Conservation (phyloP, 352 stramenopile genomes). For the Aphanomyces euteiches region DNA sequence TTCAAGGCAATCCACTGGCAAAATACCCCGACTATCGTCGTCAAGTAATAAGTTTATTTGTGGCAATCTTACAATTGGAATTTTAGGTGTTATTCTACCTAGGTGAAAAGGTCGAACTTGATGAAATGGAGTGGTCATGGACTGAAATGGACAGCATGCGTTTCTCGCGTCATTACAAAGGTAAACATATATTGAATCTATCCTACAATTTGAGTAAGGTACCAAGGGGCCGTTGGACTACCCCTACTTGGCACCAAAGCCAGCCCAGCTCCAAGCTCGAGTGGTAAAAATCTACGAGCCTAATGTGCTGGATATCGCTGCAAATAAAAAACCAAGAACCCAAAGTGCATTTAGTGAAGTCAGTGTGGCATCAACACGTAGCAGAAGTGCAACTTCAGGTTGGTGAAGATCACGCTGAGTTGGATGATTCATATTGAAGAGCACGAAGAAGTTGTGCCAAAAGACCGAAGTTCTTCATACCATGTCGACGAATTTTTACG, state of each 20-base stretch:
- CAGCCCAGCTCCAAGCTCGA: slow-evolving; percentile 10
- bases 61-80: neutral
- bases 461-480: slow-evolving; percentile 34
- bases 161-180: slow-evolving; percentile 41
- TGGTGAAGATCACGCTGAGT: neutral
- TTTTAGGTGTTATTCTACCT: slow-evolving; percentile 63
- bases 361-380: slow-evolving; percentile 24
- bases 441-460: neutral
- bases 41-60: slow-evolving; percentile 35
- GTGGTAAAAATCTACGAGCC: slow-evolving; percentile 30
- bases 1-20: slow-evolving; percentile 75
- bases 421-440: neutral
- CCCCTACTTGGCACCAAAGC: neutral
- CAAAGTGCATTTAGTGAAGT: slow-evolving; percentile 18
- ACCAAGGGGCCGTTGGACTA: neutral
- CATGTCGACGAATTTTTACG: slow-evolving; percentile 73
- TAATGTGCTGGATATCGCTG: slow-evolving; percentile 28
- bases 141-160: slow-evolving; percentile 73
- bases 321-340: slow-evolving; percentile 6
- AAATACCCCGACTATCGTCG: slow-evolving; percentile 68
- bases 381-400: slow-evolving; percentile 8
- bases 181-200: slow-evolving; percentile 1
- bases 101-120: slow-evolving; percentile 57
- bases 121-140: slow-evolving; percentile 54
- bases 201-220: slow-evolving; percentile 21